Evolutionary conservation across 2,329 filamentous ascomycete species (phyloP), one percentile per base, ranked within the genome.

Genomic region (Ciborinia camelliae): DNA sequence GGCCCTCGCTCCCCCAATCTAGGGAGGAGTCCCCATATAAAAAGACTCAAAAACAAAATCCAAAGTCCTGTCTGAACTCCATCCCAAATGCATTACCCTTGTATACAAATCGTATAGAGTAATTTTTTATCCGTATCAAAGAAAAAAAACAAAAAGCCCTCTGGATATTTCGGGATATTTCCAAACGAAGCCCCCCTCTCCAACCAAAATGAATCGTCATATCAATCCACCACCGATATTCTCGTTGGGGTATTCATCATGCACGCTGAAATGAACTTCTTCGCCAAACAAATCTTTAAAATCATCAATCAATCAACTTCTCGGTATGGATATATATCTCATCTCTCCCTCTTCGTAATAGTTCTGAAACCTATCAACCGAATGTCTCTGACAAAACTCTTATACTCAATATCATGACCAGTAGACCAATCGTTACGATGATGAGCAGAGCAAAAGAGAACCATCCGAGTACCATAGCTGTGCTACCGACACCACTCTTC

Each of bases 361-460:
- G n/a, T 63, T 41, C 23, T 41, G 12, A 4, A 35, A 8, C 51
- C 47, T 54, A n/a, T 72, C 65, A 74, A 47, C 69, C 68, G 61
- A 75, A 75, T 41, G 72, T 78, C 72, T 90, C 84, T 71, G 86
- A 84, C 69, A 97, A 80, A 64, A 97, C 83, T 71, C 88, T 85
- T 75, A 97, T 95, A 79, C 92, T 97, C 76, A 98, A 80, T 73
- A 97, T 97, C 92, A 98, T 98, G 74, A 97, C 90, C 68, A 99
- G 81, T 77, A 98, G 78, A 64, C 94, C 95, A 74, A 98, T 95
- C 57, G 94, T 98, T 62, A 98, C 94, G 68, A 98, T 89, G 72
- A 99, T 96, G 69, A 99, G 83, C 62, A 98, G 78, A 28, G 91
- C 90, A 75, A 99, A 98, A 50, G 91, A 91, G 78, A 99, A 98